Base-by-base conservation (phyloP, 805 yeast genomes). In the Wickerhamiella kazuoi region DNA sequence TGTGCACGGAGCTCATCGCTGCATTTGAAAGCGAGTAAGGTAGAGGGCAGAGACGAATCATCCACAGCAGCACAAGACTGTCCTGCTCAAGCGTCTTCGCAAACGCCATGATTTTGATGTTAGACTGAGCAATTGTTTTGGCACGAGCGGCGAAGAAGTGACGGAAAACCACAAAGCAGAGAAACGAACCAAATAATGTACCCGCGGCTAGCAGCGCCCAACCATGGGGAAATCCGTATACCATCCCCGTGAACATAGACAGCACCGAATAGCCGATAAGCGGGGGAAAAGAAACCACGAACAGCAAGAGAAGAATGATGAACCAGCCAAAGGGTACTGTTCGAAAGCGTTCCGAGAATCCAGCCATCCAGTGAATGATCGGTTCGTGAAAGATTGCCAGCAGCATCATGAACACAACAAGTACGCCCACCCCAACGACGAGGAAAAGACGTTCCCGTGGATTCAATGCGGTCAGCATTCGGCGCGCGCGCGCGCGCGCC, bases 21-120 rank as follows among this genome's bases (percentile, higher is more conserved):
- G 95, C 96, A 51, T 87, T 87, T 0, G 90, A 77, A 24, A 87
- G 62, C 2, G 95, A 83, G 54, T 84, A 90, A 0, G 97, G 97
- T 50, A 87, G 68, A 0, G 98, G 98, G 49, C 95, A 83, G 41
- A 87, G 57, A 40, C 96, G 65, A 21, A 87, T 68, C 52, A 87
- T 63, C 38, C 79, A 70, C 39, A 87, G 57, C 19, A 90, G 58
- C 46, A 74, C 55, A 41, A 84, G 68, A 42, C 74, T 71, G 47
- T 78, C 76, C 40, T 72, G 70, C 42, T 82, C 93, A 43, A 87
- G 56, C 3, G 82, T 79, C 40, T 76, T 73, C 0, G 81, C 68
- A 45, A 90, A 69, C 0, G 93, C 82, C 46, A 75, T 69, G 46
- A 90, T 72, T 44, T 70, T 73, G 40, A 70, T 71, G 53, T 79